Conservation (phyloP, 1,284 basidiomycete genomes). For the Papiliotrema flavescens region DNA sequence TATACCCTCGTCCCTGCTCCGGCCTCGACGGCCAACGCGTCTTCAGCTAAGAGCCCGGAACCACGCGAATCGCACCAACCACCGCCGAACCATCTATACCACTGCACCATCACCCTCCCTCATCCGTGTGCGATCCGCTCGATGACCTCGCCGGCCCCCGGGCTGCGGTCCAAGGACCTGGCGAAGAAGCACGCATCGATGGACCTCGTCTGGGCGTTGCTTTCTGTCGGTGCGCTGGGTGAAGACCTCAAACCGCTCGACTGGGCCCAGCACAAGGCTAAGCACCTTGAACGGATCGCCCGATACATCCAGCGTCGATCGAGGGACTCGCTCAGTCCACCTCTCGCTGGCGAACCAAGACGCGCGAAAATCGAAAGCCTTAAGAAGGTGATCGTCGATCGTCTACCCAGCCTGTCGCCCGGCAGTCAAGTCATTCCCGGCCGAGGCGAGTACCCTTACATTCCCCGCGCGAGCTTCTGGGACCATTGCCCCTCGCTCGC, state of each 20-base stretch:
- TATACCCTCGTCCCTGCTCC: slow-evolving; percentile 6
- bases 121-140: background rate
- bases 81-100: slow-evolving; percentile 7
- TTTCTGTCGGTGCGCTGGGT: slow-evolving; percentile 20
- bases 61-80: slow-evolving; percentile 7
- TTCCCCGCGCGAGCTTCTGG: slow-evolving; percentile 20
- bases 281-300: background rate
- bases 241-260: slow-evolving; percentile 3
- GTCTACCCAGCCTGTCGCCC: background rate
- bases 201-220: slow-evolving; percentile 14
- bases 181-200: slow-evolving; percentile 22
- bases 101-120: slow-evolving; percentile 12
- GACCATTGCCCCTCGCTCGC: slow-evolving; percentile 7
- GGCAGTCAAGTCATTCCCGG: slow-evolving; percentile 2
- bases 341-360: background rate
- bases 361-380: background rate
- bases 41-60: too few species aligned
- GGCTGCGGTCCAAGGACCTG: slow-evolving; percentile 8
- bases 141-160: slow-evolving; percentile 2
- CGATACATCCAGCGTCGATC: background rate
- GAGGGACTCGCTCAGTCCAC: background rate
- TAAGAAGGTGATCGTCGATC: background rate
- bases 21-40: background rate
- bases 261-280: background rate
- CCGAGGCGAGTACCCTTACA: slow-evolving; percentile 7